Evolutionary conservation across 108 stramenopile species (phyloP).

Genomic region (Discostella stelligeroides): DNA sequence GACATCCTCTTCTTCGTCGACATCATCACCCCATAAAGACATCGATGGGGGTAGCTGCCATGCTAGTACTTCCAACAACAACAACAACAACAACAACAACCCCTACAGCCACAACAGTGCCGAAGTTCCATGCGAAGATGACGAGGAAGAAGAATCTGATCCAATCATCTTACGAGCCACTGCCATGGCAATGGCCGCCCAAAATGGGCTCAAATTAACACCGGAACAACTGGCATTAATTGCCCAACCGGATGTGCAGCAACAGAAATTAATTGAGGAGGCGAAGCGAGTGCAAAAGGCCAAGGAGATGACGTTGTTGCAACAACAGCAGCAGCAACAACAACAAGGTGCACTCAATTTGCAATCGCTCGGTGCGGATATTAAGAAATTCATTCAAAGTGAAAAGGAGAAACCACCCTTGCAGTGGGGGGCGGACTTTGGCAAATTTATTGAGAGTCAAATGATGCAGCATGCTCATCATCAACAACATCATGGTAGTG

Average conservation of each 20-base stretch:
- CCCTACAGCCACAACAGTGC: not conserved
- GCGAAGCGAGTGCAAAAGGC: constrained; percentile 22
- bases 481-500: not conserved
- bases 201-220: constrained; percentile 67
- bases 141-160: constrained; percentile 50
- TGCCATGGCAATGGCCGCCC: constrained; percentile 72
- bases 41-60: too few species aligned
- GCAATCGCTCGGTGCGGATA: constrained; percentile 32
- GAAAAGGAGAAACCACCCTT: constrained; percentile 43
- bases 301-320: constrained; percentile 7
- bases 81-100: not conserved
- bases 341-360: not conserved
- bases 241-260: constrained; percentile 45
- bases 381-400: constrained; percentile 40
- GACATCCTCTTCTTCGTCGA: too few species aligned
- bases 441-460: constrained; percentile 48
- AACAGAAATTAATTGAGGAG: constrained; percentile 49
- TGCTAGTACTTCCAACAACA: too few species aligned
- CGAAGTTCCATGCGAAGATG: not conserved
- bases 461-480: constrained; percentile 7
- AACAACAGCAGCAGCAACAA: not conserved
- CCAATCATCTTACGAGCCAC: constrained; percentile 62
- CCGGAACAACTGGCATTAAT: constrained; percentile 60
- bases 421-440: constrained; percentile 44
- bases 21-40: too few species aligned